Base-by-base conservation (phyloP, 768 basidiomycete genomes). In the Holtermannia corniformis region DNA sequence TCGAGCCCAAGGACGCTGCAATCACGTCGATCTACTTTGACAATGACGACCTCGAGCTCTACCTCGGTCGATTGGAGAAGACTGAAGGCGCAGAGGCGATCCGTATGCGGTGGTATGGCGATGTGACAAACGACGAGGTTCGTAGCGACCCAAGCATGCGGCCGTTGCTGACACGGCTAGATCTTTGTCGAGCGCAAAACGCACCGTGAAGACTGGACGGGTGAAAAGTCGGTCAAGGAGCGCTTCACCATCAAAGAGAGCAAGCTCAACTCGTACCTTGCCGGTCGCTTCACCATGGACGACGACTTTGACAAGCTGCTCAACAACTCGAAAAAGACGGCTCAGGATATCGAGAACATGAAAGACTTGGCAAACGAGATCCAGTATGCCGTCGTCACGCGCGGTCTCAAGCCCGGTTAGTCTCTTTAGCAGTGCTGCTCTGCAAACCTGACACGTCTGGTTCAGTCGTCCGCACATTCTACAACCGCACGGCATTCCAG, bases 401-500 rank as follows among this genome's bases (percentile, higher is more conserved):
- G 87, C 71, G 81, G 83, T 51, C 77, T 99, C 26, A 72, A 77
- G 49, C 95, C 93, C 28, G 89, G 91, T 89, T 43, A 62, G 81
- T 74, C 2, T 20, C 44, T n/a, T 22, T 23, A 21, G 19, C 26
- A 12, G 25, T 43, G 21, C 49, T 13, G 16, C 13, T 44, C 5
- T 25, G 41, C 47, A 0, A 37, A 25, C 21, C 13, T 24, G 22
- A 42, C 42, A n/a, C n/a, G n/a, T n/a, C 40, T 0, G 50, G 13
- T 16, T 7, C 50, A 92, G 93, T 96, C 32, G 83, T 93, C 84
- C 81, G 93, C 19, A 89, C 92, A 7, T 99, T 96, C 75, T 99
- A 97, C 76, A 95, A 96, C 68, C 86, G 95, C 41, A 97, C 95
- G 13, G 95, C 95, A 1, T 99, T 99, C 78, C 95, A 99, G 73